Evolutionary conservation across 1,284 basidiomycete species (phyloP).

Genomic region (Ceratobasidium sp.): DNA sequence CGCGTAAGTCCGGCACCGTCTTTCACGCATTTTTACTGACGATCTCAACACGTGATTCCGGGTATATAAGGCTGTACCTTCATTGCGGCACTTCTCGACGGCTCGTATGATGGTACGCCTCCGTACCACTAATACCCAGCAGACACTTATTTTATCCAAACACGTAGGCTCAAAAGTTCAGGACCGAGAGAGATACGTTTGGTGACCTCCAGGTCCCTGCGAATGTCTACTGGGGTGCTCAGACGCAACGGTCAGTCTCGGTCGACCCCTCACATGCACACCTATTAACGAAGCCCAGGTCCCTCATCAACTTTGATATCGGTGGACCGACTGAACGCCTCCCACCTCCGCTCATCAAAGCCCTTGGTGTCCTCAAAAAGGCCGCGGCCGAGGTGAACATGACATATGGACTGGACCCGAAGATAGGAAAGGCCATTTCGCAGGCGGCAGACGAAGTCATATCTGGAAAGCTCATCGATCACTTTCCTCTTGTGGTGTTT

Average conservation of each 20-base stretch:
- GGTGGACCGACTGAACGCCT: constrained; percentile 93
- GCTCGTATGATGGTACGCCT: constrained; percentile 22
- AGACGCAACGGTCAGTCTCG: constrained; percentile 83
- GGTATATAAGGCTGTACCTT: constrained; percentile 27
- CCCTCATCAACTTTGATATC: constrained; percentile 98
- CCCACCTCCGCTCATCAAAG: constrained; percentile 94
- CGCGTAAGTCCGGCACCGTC: background rate
- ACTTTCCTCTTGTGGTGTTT: constrained; percentile 99
- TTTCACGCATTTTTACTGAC: background rate
- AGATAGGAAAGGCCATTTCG: constrained; percentile 88
- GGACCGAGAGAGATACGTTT: constrained; percentile 85
- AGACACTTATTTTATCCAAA: background rate
- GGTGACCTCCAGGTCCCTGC: constrained; percentile 92
- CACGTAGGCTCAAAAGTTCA: constrained; percentile 45
- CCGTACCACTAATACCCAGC: background rate
- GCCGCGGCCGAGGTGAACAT: constrained; percentile 94
- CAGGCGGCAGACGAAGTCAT: constrained; percentile 98
- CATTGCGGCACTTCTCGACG: constrained; percentile 33
- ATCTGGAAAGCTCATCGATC: constrained; percentile 89
- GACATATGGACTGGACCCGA: constrained; percentile 88
- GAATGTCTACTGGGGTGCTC: constrained; percentile 98
- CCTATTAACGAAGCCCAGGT: constrained; percentile 55
- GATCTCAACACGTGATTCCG: constrained; percentile 17
- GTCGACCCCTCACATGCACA: background rate
- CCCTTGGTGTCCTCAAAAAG: constrained; percentile 98